These are phyloP conservation scores for Populus trichocarpa DNA, from an alignment of 441 rosid species.

Conservation along the genomic window DNA sequence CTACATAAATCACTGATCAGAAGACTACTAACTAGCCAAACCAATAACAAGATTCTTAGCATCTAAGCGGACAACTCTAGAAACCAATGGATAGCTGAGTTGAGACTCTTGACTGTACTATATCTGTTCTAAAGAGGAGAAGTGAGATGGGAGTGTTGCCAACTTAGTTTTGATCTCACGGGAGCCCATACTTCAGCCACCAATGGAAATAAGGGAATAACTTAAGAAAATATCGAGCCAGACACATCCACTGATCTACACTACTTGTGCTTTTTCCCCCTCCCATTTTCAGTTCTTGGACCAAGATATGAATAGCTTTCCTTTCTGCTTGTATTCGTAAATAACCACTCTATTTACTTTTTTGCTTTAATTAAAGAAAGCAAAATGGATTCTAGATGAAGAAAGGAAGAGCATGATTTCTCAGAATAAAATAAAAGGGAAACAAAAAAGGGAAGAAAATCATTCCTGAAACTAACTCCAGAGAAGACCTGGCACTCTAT, in stretches of 20 bases:
- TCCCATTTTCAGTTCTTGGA: background rate
- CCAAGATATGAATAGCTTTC: background rate
- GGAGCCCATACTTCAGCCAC: background rate
- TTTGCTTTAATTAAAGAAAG: background rate
- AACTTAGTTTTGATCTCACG: background rate
- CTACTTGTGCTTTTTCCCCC: no score
- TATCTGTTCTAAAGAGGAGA: background rate
- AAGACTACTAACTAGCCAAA: background rate
- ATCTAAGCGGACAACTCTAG: background rate
- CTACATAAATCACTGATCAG: background rate
- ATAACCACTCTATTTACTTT: background rate
- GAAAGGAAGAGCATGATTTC: background rate
- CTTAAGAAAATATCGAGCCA: background rate
- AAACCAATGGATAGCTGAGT: no score
- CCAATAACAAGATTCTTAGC: background rate
- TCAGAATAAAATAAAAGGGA: background rate
- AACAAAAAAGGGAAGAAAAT: background rate
- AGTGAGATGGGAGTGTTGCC: background rate
- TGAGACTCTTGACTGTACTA: no score
- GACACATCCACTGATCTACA: no score
- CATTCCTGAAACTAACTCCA: background rate
- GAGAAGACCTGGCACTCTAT: background rate
- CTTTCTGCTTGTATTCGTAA: background rate
- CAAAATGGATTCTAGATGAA: background rate
- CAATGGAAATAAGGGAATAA: background rate